These are phyloP conservation scores for Syncephalastrum racemosum DNA, from an alignment of 371 early-diverging fungal species.

Conservation along the genomic window DNA sequence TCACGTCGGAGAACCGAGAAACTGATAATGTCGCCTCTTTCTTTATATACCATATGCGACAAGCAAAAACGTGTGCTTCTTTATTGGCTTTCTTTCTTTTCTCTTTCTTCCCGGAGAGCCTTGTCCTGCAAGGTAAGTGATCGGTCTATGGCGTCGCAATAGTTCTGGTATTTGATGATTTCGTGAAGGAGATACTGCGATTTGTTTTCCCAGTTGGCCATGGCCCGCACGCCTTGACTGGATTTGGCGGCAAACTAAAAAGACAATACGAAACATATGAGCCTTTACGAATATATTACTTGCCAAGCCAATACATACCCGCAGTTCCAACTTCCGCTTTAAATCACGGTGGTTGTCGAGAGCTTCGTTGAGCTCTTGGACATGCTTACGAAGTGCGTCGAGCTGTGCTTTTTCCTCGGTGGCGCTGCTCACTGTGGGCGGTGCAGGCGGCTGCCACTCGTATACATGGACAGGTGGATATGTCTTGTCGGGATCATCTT, in stretches of 20 bases:
- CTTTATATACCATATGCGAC: too few species aligned
- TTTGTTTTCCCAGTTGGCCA: constrained; percentile 85
- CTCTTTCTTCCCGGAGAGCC: constrained; percentile 15
- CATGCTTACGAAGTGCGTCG: constrained; percentile 29
- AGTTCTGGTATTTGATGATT: constrained; percentile 86
- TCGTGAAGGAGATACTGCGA: constrained; percentile 80
- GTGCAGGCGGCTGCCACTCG: constrained; percentile 41
- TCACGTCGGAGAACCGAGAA: neutral
- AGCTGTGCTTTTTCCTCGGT: constrained; percentile 37
- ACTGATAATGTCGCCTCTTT: too few species aligned
- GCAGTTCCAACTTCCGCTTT: constrained; percentile 37
- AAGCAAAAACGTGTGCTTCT: too few species aligned
- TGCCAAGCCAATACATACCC: constrained; percentile 13
- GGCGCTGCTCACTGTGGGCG: constrained; percentile 34
- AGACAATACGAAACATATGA: neutral
- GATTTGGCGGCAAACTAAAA: constrained; percentile 50
- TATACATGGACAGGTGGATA: constrained; percentile 14
- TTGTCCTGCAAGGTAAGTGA: constrained; percentile 50
- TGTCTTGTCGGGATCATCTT: neutral
- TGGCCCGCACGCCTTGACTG: constrained; percentile 59
- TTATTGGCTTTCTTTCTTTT: neutral
- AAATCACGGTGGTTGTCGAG: constrained; percentile 42
- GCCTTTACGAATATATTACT: neutral
- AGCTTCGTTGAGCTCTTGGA: constrained; percentile 30
- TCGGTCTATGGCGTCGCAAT: constrained; percentile 75